Evolutionary conservation across 345 rosid genomes (phyloP).

Genomic region (Eucalyptus cloeziana): DNA sequence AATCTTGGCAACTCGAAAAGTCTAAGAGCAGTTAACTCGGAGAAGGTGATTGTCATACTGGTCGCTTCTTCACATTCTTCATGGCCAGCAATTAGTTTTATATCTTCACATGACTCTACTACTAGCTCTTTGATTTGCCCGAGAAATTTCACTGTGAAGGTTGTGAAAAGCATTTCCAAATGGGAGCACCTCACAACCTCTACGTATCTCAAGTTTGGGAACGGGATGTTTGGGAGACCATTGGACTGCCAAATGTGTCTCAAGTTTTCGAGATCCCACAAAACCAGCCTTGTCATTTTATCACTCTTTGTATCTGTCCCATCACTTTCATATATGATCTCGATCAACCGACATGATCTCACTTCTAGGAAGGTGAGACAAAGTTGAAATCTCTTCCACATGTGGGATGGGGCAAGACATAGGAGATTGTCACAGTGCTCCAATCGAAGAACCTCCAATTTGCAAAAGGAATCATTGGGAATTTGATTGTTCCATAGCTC

Average conservation of each 20-base stretch:
- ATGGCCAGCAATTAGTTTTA: background rate
- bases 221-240: background rate
- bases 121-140: background rate
- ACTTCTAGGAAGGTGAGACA: fast-evolving
- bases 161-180: background rate
- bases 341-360: background rate
- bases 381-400: background rate
- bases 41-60: background rate
- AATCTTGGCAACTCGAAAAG: background rate
- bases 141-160: fast-evolving
- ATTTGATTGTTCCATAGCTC: background rate
- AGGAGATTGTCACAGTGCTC: fast-evolving
- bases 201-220: background rate
- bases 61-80: background rate
- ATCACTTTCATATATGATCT: background rate
- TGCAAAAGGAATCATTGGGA: background rate
- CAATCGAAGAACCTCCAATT: fast-evolving
- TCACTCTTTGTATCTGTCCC: background rate
- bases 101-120: background rate
- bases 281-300: background rate
- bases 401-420: fast-evolving
- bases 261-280: background rate
- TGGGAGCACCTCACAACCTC: background rate
- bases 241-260: background rate
- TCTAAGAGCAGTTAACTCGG: background rate